These are phyloP conservation scores for Vitis rupestris DNA, from an alignment of 164 flowering plant species.

Conservation along the genomic window DNA sequence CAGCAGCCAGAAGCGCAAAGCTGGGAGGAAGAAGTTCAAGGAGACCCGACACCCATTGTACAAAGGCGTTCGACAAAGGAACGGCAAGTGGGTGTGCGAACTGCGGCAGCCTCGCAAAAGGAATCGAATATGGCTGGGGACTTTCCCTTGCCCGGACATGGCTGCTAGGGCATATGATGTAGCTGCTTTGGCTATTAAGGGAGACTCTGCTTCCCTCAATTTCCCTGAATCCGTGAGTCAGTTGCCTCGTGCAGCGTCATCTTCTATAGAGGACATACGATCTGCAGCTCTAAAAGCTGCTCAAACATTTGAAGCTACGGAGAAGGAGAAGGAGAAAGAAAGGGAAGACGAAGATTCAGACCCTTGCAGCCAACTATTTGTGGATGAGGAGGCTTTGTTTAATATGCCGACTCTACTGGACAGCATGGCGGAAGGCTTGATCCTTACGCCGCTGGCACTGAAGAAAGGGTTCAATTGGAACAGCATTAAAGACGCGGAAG, in stretches of 20 bases:
- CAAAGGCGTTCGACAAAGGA: conserved; percentile 24
- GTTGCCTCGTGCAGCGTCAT: conserved; percentile 8
- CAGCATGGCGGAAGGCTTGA: conserved; percentile 48
- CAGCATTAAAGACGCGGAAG: conserved; percentile 13
- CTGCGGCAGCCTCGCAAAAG: conserved; percentile 21
- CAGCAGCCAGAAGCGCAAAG: conserved; percentile 16
- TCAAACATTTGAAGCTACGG: not conserved
- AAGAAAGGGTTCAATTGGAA: conserved; percentile 25
- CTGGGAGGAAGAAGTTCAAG: conserved; percentile 29
- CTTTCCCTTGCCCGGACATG: conserved; percentile 25
- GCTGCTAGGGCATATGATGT: conserved; percentile 31
- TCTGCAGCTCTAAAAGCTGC: conserved; percentile 17
- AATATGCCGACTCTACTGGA: conserved; percentile 37
- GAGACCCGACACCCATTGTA: conserved; percentile 32
- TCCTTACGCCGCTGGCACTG: conserved; percentile 39
- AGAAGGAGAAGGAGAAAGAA: not conserved
- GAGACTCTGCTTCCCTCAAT: conserved; percentile 21
- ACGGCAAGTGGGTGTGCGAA: conserved; percentile 35
- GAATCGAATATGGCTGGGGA: conserved; percentile 29
- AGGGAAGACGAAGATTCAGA: too few species aligned
- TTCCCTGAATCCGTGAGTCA: conserved; percentile 11
- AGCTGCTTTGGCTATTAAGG: conserved; percentile 26
- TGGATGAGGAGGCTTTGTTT: conserved; percentile 42
- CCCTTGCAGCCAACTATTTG: not conserved
- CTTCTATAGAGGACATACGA: conserved; percentile 8